phyloP scores from a whole-genome alignment of 2,329 filamentous ascomycete genomes.

The Phialocephala sp. region DNA sequence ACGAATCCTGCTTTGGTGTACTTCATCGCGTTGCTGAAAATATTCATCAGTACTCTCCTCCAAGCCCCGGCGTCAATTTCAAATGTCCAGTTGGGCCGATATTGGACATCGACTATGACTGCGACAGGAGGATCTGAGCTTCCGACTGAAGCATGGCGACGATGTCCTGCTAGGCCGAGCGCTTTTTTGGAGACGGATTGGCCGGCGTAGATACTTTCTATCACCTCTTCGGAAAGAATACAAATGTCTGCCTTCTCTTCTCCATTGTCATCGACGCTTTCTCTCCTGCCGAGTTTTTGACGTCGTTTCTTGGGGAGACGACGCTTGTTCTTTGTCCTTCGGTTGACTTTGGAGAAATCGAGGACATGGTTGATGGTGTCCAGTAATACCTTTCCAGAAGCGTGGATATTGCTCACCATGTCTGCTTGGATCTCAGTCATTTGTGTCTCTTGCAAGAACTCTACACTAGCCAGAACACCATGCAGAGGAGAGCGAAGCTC shows the following conservation, averaged over 20 bases:
- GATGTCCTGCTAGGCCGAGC: slow-evolving; percentile 33
- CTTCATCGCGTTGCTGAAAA: slow-evolving; percentile 67
- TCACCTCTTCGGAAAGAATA: slow-evolving; percentile 41
- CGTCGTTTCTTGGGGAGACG: slow-evolving; percentile 28
- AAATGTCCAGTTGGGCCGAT: slow-evolving; percentile 56
- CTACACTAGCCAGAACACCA: slow-evolving; percentile 60
- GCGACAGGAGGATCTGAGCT: slow-evolving; percentile 42
- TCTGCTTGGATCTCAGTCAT: slow-evolving; percentile 54
- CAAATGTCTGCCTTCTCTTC: slow-evolving; percentile 38
- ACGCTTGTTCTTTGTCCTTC: slow-evolving; percentile 35
- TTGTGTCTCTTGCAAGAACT: slow-evolving; percentile 58
- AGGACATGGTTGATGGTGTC: slow-evolving; percentile 60
- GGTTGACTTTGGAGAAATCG: slow-evolving; percentile 61
- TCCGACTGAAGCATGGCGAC: slow-evolving; percentile 25
- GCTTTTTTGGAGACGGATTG: slow-evolving; percentile 35
- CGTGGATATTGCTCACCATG: slow-evolving; percentile 55
- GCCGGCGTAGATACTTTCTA: slow-evolving; percentile 41
- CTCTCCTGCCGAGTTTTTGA: slow-evolving; percentile 20
- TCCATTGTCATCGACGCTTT: slow-evolving; percentile 26
- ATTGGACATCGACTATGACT: slow-evolving; percentile 59
- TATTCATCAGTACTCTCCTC: slow-evolving; percentile 61
- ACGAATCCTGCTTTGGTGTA: slow-evolving; percentile 62
- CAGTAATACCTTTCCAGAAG: slow-evolving; percentile 56
- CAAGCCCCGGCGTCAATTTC: slow-evolving; percentile 59
- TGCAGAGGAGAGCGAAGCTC: slow-evolving; percentile 66